Conservation (phyloP, 352 stramenopile species). For the Phytophthora foliorum region DNA sequence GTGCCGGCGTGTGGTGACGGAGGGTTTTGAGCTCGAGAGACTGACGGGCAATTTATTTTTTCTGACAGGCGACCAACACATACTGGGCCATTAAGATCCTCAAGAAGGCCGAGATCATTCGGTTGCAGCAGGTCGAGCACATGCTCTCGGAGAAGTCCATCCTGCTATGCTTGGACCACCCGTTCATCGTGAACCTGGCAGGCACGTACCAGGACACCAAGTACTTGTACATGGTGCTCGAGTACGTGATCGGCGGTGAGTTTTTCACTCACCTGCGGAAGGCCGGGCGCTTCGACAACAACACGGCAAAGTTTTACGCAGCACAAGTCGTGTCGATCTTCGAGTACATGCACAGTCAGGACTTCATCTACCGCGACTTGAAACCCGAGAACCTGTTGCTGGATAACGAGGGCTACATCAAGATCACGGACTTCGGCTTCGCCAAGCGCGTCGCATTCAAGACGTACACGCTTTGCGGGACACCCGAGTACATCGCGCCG, state of each 20-base stretch:
- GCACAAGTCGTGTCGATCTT: constrained; percentile 97
- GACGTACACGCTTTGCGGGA: constrained; percentile 95
- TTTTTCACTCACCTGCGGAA: constrained; percentile 98
- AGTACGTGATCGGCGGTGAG: constrained; percentile 98
- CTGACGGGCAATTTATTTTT: background rate
- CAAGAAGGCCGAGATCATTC: constrained; percentile 97
- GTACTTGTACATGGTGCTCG: constrained; percentile 98
- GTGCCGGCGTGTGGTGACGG: constrained; percentile 8
- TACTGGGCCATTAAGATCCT: constrained; percentile 98
- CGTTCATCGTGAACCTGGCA: constrained; percentile 97
- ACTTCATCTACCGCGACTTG: constrained; percentile 98
- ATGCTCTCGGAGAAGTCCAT: constrained; percentile 98
- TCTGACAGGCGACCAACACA: constrained; percentile 79
- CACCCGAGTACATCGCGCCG: constrained; percentile 94
- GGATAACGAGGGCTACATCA: constrained; percentile 96
- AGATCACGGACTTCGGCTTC: constrained; percentile 96
- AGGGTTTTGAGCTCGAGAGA: background rate
- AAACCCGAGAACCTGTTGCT: constrained; percentile 97
- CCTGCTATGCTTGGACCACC: constrained; percentile 92
- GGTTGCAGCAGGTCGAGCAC: constrained; percentile 97
- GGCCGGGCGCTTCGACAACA: constrained; percentile 94
- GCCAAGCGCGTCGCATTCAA: constrained; percentile 96
- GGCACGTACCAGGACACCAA: constrained; percentile 96
- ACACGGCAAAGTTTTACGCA: constrained; percentile 93
- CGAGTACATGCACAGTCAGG: constrained; percentile 96